These are phyloP conservation scores for Trypanosoma rangeli DNA, from an alignment of 208 protist genomes.

Conservation along the genomic window DNA sequence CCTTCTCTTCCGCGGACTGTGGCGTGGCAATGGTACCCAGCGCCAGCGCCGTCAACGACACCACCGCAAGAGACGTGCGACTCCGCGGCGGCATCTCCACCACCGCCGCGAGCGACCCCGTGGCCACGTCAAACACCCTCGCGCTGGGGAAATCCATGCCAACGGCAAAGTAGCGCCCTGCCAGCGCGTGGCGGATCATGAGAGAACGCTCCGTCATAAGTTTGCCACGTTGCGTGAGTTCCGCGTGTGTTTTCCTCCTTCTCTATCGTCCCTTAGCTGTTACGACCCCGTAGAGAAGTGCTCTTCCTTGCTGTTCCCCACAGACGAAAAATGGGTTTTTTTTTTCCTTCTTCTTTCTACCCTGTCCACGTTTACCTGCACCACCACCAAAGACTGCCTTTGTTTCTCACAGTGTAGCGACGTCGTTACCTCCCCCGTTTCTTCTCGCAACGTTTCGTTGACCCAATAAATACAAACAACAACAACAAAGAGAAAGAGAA, in stretches of 20 bases:
- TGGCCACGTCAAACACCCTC: constrained; percentile 75
- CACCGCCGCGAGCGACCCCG: constrained; percentile 44
- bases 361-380: too few species aligned
- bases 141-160: constrained; percentile 80
- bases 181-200: constrained; percentile 54
- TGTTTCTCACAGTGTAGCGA: not conserved
- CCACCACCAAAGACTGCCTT: too few species aligned
- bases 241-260: not conserved
- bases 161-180: constrained; percentile 59
- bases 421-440: not conserved
- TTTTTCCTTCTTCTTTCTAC: too few species aligned
- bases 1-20: not conserved
- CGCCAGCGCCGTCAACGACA: constrained; percentile 66
- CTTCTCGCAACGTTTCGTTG: not conserved
- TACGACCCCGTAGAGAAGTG: too few species aligned
- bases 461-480: not conserved
- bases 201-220: constrained; percentile 77
- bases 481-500: not conserved
- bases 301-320: too few species aligned
- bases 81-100: constrained; percentile 50
- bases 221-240: not conserved
- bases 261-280: too few species aligned
- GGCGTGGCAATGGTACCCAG: constrained; percentile 28
- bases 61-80: constrained; percentile 42
- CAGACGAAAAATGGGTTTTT: too few species aligned